phyloP scores from a whole-genome alignment of 768 basidiomycete species.

The Rhodotorula kratochvilovae region DNA sequence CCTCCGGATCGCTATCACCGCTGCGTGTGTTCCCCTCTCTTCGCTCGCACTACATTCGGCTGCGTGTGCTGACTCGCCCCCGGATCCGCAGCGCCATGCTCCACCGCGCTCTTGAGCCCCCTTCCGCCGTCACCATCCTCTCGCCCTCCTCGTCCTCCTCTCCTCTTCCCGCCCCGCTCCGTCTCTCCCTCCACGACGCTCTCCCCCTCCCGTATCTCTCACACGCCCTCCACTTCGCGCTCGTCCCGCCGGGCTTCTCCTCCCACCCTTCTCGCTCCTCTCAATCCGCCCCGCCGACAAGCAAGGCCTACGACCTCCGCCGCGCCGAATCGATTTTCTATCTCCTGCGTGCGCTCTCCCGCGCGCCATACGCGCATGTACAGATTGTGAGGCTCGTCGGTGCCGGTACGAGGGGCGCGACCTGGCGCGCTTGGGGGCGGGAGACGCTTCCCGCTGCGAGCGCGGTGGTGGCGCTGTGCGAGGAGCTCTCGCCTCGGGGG shows the following conservation, averaged over 20 bases:
- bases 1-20: neutral
- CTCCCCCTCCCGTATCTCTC: conserved; percentile 9
- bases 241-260: conserved; percentile 1
- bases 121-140: neutral
- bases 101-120: conserved; percentile 1
- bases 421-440: no score
- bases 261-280: no score
- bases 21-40: neutral
- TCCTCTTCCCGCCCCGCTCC: no score
- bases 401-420: no score
- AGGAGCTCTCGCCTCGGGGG: no score
- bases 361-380: neutral
- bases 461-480: no score
- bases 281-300: no score
- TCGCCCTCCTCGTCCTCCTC: neutral
- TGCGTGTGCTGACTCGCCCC: neutral
- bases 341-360: neutral
- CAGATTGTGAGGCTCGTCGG: no score
- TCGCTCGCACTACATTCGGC: neutral
- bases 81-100: neutral
- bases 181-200: neutral
- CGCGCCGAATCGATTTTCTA: no score
- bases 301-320: no score
- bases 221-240: neutral
- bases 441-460: no score